Percentiles rank a stretch among this genome's conserved stretches.
Evolutionary conservation across 345 rosid genomes (phyloP).

Genomic region (Mangifera indica): DNA sequence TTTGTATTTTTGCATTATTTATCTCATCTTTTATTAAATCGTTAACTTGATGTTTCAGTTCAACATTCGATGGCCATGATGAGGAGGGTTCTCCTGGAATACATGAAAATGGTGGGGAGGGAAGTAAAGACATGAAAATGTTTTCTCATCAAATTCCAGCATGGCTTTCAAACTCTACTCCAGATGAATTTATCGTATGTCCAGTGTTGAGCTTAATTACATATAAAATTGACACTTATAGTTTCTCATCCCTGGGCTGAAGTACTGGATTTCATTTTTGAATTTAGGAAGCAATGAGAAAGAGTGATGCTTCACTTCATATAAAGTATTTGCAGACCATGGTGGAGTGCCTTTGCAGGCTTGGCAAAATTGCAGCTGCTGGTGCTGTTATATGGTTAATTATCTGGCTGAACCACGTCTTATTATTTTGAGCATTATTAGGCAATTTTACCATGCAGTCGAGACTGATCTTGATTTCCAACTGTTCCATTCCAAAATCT

Average conservation of each 20-base stretch:
- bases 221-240: constrained; percentile 15
- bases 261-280: constrained; percentile 14
- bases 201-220: constrained; percentile 22
- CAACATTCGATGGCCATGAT: constrained; percentile 79
- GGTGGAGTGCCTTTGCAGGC: constrained; percentile 97
- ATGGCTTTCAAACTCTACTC: constrained; percentile 86
- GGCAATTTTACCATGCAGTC: neutral
- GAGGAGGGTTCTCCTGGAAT: constrained; percentile 62
- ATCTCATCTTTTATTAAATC: constrained; percentile 8
- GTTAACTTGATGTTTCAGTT: constrained; percentile 45
- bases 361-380: constrained; percentile 95
- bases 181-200: constrained; percentile 90
- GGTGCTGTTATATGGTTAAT: constrained; percentile 95
- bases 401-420: constrained; percentile 23
- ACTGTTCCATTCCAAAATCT: neutral
- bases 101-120: constrained; percentile 71
- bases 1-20: neutral
- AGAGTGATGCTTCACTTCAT: constrained; percentile 84
- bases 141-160: constrained; percentile 57
- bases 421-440: constrained; percentile 12
- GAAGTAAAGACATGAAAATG: constrained; percentile 43
- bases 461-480: constrained; percentile 2
- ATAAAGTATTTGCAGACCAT: constrained; percentile 93
- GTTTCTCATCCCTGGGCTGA: constrained; percentile 30
- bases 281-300: constrained; percentile 75